Evolutionary conservation across 805 yeast genomes (phyloP).

Genomic region (Metschnikowia koreensis): DNA sequence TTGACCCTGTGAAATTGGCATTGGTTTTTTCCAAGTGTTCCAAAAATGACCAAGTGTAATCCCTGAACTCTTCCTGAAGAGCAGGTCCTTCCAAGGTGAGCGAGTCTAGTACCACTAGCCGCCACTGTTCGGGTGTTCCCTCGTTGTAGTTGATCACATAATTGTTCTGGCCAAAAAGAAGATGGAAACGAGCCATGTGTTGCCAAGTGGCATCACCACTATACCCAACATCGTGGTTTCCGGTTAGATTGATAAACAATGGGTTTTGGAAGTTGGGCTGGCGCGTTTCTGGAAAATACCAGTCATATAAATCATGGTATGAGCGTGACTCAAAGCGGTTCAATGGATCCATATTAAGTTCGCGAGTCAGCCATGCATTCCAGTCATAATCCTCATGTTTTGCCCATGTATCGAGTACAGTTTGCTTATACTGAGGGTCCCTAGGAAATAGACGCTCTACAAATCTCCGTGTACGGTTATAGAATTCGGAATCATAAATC

Average conservation of each 20-base stretch:
- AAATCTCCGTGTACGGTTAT: constrained; percentile 71
- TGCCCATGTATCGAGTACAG: constrained; percentile 46
- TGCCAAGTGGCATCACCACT: constrained; percentile 92
- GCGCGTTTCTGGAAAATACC: constrained; percentile 45
- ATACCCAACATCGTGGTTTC: constrained; percentile 96
- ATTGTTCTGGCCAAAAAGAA: constrained; percentile 80
- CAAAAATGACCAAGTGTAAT: constrained; percentile 72
- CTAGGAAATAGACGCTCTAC: constrained; percentile 67
- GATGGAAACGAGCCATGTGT: constrained; percentile 76
- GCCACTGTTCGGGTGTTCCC: constrained; percentile 69
- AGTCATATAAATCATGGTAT: constrained; percentile 61
- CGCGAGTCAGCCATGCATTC: constrained; percentile 45
- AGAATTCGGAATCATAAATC: constrained; percentile 86
- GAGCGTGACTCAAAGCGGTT: constrained; percentile 36
- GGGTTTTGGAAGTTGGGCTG: constrained; percentile 51
- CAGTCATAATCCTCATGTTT: constrained; percentile 58
- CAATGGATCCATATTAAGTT: constrained; percentile 33
- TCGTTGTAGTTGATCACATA: constrained; percentile 70
- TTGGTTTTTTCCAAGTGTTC: constrained; percentile 52
- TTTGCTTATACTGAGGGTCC: constrained; percentile 48
- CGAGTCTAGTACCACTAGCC: constrained; percentile 85
- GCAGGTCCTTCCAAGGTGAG: constrained; percentile 89
- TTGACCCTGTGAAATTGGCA: constrained; percentile 62
- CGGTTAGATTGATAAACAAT: constrained; percentile 78
- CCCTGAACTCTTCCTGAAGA: constrained; percentile 64